phyloP scores from a whole-genome alignment of 2,329 filamentous ascomycete genomes.

The Harringtonia aguacate region DNA sequence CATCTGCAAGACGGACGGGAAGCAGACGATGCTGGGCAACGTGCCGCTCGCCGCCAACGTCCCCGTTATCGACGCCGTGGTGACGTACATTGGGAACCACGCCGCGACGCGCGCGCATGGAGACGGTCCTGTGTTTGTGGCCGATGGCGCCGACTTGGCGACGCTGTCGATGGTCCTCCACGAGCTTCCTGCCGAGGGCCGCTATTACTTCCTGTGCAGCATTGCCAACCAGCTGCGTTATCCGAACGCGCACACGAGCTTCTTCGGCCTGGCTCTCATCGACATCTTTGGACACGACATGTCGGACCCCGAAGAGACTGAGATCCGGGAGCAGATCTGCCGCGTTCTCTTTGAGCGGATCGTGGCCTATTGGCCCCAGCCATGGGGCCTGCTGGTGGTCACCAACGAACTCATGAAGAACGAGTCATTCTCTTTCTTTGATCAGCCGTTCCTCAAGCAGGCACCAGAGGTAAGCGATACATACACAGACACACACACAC shows the following conservation, averaged over 20 bases:
- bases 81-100: constrained; percentile 69
- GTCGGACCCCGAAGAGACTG: constrained; percentile 62
- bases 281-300: constrained; percentile 74
- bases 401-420: constrained; percentile 87
- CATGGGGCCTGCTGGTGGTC: constrained; percentile 87
- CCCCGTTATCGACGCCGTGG: constrained; percentile 65
- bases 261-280: constrained; percentile 78
- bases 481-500: too few relatives aligned
- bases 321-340: constrained; percentile 84
- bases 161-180: constrained; percentile 68
- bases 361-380: constrained; percentile 82
- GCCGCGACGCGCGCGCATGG: constrained; percentile 54
- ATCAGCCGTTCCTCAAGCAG: constrained; percentile 82
- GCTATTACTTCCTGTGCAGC: constrained; percentile 74
- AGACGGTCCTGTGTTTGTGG: constrained; percentile 52
- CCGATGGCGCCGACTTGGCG: constrained; percentile 55
- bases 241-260: constrained; percentile 82
- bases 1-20: constrained; percentile 47
- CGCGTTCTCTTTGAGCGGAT: constrained; percentile 81
- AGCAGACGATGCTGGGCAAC: constrained; percentile 54
- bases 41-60: constrained; percentile 59
- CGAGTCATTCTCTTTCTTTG: constrained; percentile 83
- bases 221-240: constrained; percentile 89
- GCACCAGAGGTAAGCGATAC: constrained; percentile 74
- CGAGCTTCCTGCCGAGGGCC: constrained; percentile 63